Evolutionary conservation across 192 early-diverging fungal species (phyloP), one percentile per base, ranked within the genome.

Genomic region (Thoreauomyces humboldtii): DNA sequence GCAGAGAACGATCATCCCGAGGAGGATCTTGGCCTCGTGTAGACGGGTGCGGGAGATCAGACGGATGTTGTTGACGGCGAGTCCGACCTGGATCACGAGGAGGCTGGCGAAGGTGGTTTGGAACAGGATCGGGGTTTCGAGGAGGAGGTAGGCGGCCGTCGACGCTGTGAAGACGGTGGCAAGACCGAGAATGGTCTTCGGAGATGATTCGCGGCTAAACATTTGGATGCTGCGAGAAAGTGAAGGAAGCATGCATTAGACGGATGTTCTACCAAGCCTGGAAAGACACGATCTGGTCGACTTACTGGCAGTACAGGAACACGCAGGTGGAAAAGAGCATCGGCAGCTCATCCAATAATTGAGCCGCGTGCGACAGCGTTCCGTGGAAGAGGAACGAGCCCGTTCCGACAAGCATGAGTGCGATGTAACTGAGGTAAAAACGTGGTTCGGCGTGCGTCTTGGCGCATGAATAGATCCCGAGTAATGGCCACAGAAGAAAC

Each of bases 351-450:
- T 92, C 91, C 50, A 82, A 70, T 50, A 88, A 75, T 67, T 90
- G 89, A 78, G 83, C 81, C 65, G 80, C 72, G 60, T 84, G 88
- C 55, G 80, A 70, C 44, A 92, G 69, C 11, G 89, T 88, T 77
- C 85, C 89, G 66, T 93, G 91, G 75, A 91, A 90, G 22, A 80
- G 68, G 77, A 87, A 89, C 52, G 82, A 85, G 35, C 90, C 89
- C 34, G 71, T 80, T 22, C 87, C 89, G 29, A 86, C 75, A 19
- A 85, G 32, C 0, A 80, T 81, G 43, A 89, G 74, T 7, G 77
- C 56, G 34, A 88, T 65, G 61, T 87, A 92, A 43, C 70, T 77
- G 29, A 79, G 22, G 27, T 82, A 69, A 52, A 84, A 82, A 25
- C 86, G 73, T 41, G 58, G 69, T 53, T 81, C 81, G 27, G 77